Conservation (phyloP, 108 stramenopile species). For the Aurantiochytrium sp. region DNA sequence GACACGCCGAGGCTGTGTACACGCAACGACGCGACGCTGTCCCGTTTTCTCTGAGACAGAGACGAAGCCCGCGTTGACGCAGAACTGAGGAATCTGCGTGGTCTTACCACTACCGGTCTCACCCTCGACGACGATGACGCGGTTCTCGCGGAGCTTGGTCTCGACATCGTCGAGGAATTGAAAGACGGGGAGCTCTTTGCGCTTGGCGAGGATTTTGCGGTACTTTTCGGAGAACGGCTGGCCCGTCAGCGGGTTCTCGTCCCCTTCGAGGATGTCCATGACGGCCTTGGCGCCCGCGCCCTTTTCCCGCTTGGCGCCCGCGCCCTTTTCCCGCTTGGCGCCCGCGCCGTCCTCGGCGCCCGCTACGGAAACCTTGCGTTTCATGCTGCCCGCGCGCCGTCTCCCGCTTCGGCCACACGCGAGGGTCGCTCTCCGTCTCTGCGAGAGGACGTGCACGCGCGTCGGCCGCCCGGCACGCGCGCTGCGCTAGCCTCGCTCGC, state of each 20-base stretch:
- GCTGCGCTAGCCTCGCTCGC: no score
- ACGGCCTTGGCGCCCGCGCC: neutral
- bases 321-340: neutral
- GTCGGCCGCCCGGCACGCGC: no score
- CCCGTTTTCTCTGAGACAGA: slow-evolving; percentile 45
- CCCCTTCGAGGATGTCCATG: neutral
- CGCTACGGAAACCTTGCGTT: no score
- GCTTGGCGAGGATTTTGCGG: slow-evolving; percentile 59
- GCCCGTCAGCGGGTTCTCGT: slow-evolving; percentile 73
- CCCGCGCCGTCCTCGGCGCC: neutral
- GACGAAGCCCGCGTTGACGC: slow-evolving; percentile 68
- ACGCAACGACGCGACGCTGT: slow-evolving; percentile 62
- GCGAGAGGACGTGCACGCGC: no score
- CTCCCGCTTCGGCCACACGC: no score
- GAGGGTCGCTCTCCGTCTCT: no score
- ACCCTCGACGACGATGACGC: slow-evolving; percentile 89
- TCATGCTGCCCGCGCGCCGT: no score
- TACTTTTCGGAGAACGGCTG: slow-evolving; percentile 60
- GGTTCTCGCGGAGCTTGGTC: slow-evolving; percentile 72
- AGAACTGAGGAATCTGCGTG: slow-evolving; percentile 87
- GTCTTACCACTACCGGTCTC: slow-evolving; percentile 95
- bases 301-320: neutral
- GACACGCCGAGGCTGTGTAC: slow-evolving; percentile 96
- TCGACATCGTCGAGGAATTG: slow-evolving; percentile 80
- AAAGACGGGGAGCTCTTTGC: slow-evolving; percentile 86